phyloP scores from a whole-genome alignment of 306 rosid species.

The Albizia julibrissin region DNA sequence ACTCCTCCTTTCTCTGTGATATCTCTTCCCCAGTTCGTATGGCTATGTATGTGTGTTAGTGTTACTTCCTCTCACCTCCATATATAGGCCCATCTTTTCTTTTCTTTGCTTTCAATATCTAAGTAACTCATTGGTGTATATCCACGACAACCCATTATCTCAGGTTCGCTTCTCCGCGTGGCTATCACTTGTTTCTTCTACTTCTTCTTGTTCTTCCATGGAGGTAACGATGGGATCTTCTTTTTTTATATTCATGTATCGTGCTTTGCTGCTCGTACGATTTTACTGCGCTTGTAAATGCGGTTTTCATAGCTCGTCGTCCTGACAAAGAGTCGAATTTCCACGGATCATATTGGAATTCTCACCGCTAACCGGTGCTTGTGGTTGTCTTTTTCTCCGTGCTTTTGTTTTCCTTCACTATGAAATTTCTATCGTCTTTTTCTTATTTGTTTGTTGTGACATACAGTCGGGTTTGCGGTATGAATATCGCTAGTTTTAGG shows the following conservation, averaged over 20 bases:
- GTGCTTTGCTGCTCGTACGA: slow-evolving; percentile 31
- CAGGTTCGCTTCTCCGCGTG: slow-evolving; percentile 41
- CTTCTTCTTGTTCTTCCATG: slow-evolving; percentile 26
- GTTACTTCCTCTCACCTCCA: slow-evolving; percentile 2
- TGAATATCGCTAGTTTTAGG: slow-evolving; percentile 26
- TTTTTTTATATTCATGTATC: not conserved
- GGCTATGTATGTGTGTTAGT: not conserved
- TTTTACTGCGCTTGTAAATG: slow-evolving; percentile 33
- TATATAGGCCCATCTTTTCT: slow-evolving; percentile 32
- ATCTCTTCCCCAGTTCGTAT: not conserved
- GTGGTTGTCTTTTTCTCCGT: slow-evolving; percentile 25
- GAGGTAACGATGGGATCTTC: slow-evolving; percentile 26
- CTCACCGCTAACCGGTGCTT: slow-evolving; percentile 31
- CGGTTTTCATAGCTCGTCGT: slow-evolving; percentile 30
- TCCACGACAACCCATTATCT: slow-evolving; percentile 37
- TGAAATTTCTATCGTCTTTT: slow-evolving; percentile 2
- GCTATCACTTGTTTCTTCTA: slow-evolving; percentile 15
- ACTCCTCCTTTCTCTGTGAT: not conserved
- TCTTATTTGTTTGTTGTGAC: not conserved
- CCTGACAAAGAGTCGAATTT: slow-evolving; percentile 33
- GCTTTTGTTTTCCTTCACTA: slow-evolving; percentile 1
- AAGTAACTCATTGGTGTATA: slow-evolving; percentile 40
- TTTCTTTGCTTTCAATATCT: slow-evolving; percentile 36
- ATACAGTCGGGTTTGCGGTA: slow-evolving; percentile 21
- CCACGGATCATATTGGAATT: slow-evolving; percentile 49